phyloP scores from a whole-genome alignment of 257 asterid species.

The Solanum infundibuliforme region DNA sequence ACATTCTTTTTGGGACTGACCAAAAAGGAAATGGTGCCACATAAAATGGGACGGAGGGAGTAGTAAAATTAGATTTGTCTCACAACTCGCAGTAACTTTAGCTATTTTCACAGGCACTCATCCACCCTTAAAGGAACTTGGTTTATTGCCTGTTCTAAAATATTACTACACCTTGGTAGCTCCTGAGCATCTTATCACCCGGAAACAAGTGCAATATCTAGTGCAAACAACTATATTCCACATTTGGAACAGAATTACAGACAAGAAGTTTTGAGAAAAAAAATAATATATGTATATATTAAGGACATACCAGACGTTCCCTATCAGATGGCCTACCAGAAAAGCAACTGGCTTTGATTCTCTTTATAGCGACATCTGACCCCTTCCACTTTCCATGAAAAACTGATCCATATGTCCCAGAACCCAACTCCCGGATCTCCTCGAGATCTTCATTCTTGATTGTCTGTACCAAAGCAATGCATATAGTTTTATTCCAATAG shows the following conservation, averaged over 20 bases:
- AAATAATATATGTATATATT: not conserved
- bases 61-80: not conserved
- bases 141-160: not conserved
- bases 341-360: conserved; percentile 97
- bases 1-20: too few species aligned
- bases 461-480: conserved; percentile 33
- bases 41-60: too few species aligned
- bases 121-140: not conserved
- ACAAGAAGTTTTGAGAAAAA: not conserved
- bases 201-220: not conserved
- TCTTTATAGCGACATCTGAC: conserved; percentile 92
- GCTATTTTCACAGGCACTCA: not conserved
- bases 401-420: conserved; percentile 94
- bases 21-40: too few species aligned
- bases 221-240: not conserved
- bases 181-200: not conserved
- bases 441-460: conserved; percentile 89
- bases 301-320: conserved; percentile 71
- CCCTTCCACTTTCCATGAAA: conserved; percentile 98
- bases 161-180: not conserved
- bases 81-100: not conserved
- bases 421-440: conserved; percentile 91
- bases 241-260: not conserved
- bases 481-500: not conserved
- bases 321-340: conserved; percentile 95